Base-by-base conservation (phyloP, 2,329 filamentous ascomycete genomes). In the Trichoderma aggressivum region DNA sequence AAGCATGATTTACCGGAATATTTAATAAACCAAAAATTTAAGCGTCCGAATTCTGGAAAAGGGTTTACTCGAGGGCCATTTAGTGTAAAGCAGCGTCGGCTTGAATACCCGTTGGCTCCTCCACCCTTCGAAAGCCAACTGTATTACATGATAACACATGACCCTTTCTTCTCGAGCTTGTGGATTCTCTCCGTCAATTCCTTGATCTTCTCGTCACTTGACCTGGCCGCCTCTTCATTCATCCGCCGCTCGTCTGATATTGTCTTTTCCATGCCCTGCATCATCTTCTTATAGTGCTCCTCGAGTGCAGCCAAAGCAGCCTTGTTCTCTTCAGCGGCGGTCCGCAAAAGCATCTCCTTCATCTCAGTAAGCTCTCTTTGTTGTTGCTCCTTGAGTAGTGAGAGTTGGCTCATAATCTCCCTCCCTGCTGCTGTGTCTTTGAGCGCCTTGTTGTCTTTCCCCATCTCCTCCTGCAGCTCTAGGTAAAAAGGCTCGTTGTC, bases 401-500 rank as follows among this genome's bases (percentile, higher is more conserved):
- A 34, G 24, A 73, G 64, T 14, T 71, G 70, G 16, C 36, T 50
- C 34, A 69, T 65, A 8, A 73, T 60, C 26, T 71, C 62, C 18
- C 47, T 61, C 2, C 72, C 72, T 3, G 72, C 72, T 10, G 32
- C 43, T 6, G 72, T 73, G 12, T 73, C 47, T 36, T 73, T 60
- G 24, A 73, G 63, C 5, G 63, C 53, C 53, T 71, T 73, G 24
- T 69, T 58, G 5, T 69, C 70, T 32, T 73, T 68, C 0, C 71
- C 72, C 72, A 73, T 73, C 32, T 73, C 72, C 32, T 69, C 60
- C 30, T 70, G 68, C 16, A 70, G 32, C 14, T 64, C 43, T 3
- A 70, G 36, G 12, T 47, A 63, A 14, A 70, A 55, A 16, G 59
- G 68, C n/a, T 70, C 50, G 14, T 64, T 70, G n/a, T 70, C 43